Percentiles rank a stretch among this genome's conserved stretches.
phyloP scores from a whole-genome alignment of 2,329 filamentous ascomycete genomes.

The Xylaria sp. region DNA sequence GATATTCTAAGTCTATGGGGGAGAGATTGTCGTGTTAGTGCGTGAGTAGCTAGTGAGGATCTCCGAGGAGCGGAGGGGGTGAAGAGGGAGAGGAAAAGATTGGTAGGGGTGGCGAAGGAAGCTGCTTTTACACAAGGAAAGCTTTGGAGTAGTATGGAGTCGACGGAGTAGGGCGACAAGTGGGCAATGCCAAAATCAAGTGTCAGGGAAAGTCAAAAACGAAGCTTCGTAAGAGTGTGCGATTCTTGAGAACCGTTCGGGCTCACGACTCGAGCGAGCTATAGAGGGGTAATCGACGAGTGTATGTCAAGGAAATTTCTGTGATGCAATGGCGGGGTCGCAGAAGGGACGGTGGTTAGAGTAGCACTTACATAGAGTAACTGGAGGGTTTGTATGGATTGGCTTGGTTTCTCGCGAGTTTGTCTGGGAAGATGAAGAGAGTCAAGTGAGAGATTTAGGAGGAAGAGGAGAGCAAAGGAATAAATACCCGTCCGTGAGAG shows the following conservation, averaged over 20 bases:
- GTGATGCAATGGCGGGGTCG: slow-evolving; percentile 31
- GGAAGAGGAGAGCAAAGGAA: slow-evolving; percentile 20
- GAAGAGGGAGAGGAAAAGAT: background rate
- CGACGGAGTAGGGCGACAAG: background rate
- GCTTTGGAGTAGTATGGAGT: slow-evolving; percentile 9
- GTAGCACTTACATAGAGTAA: slow-evolving; percentile 30
- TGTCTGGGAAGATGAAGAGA: slow-evolving; percentile 15
- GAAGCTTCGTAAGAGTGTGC: background rate
- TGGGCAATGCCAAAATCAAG: slow-evolving; percentile 3
- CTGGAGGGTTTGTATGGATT: background rate
- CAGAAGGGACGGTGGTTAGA: slow-evolving; percentile 12
- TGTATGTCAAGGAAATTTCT: slow-evolving; percentile 19
- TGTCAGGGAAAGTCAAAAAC: slow-evolving; percentile 7
- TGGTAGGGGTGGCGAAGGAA: background rate
- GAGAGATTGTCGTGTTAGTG: slow-evolving; percentile 21
- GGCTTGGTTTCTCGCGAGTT: background rate
- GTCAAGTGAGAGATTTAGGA: slow-evolving; percentile 16
- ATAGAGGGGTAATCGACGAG: slow-evolving; percentile 25
- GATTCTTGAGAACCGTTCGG: slow-evolving; percentile 6
- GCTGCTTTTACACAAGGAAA: background rate
- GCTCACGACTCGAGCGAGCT: background rate
- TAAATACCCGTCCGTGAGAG: slow-evolving; percentile 25
- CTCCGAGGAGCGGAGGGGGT: background rate
- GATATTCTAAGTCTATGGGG: slow-evolving; percentile 23
- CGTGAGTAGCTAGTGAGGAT: background rate